These are phyloP conservation scores for Cladosporium sp. DNA, from an alignment of 2,329 filamentous ascomycete genomes.

Conservation along the genomic window DNA sequence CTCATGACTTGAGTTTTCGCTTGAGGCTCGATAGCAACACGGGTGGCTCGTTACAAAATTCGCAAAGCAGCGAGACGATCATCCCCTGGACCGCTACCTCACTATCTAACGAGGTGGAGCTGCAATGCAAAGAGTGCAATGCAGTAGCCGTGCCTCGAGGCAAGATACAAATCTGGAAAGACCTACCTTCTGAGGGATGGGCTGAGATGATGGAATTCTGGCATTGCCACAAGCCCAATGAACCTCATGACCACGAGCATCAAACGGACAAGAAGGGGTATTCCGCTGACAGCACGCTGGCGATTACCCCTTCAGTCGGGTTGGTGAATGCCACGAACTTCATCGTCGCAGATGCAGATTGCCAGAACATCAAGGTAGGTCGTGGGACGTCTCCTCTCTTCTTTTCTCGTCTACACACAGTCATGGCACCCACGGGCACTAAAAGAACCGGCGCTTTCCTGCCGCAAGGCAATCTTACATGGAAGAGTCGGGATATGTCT, in stretches of 20 bases:
- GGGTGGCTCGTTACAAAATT: not conserved
- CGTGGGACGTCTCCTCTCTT: constrained; percentile 4
- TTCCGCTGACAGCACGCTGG: constrained; percentile 72
- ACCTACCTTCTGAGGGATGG: constrained; percentile 95
- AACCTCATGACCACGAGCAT: constrained; percentile 48
- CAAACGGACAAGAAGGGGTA: constrained; percentile 63
- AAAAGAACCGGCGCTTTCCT: constrained; percentile 35
- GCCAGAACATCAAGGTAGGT: constrained; percentile 46
- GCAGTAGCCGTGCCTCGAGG: constrained; percentile 23
- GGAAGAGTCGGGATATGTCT: constrained; percentile 34
- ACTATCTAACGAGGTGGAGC: constrained; percentile 24
- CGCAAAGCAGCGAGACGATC: constrained; percentile 24
- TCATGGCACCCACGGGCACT: constrained; percentile 17
- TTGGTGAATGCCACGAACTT: constrained; percentile 81
- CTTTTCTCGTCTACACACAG: not conserved
- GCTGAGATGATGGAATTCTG: constrained; percentile 99
- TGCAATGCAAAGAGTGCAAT: constrained; percentile 28
- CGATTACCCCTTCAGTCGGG: constrained; percentile 61
- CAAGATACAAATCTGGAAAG: constrained; percentile 67
- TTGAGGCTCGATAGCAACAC: constrained; percentile 46
- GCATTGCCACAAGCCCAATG: constrained; percentile 92
- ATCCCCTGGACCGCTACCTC: constrained; percentile 42
- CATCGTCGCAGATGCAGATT: constrained; percentile 65
- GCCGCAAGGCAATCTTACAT: constrained; percentile 26
- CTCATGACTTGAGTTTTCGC: constrained; percentile 51